Base-by-base conservation (phyloP, 2,329 filamentous ascomycete species). In the Trichoderma breve region DNA sequence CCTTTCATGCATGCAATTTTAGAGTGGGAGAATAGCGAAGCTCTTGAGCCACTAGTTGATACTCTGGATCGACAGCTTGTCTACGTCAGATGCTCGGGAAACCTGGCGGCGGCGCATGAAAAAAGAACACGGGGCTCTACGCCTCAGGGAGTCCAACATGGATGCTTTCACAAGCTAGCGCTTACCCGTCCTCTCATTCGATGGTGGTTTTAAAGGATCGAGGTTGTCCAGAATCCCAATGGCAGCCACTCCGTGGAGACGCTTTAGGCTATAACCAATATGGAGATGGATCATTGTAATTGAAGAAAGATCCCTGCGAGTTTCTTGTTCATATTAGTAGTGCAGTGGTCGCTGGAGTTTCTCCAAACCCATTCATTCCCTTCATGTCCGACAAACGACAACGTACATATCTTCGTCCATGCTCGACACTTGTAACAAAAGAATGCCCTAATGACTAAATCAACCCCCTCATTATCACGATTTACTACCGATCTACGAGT, bases 361-460 rank as follows among this genome's bases (percentile, higher is more conserved):
- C 9, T 62, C 32, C 39, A 60, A 53, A 15, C 7, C n/a, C 18
- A 47, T 43, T 47, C 36, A 24, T 47, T 70, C 39, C 32, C 39
- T 62, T 28, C 28, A 26, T 63, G n/a, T 28, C 26, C 15, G 26
- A 60, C 53, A 58, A 24, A 36, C 57, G 14, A 53, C 47, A 62
- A 4, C 34, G 21, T 51, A 51, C 39, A 43, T n/a, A 60, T 51
- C 28, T 26, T 53, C 9, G 28, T 28, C 30, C 30, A 28, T 34
- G 55, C 30, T 62, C 39, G 28, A 14, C 28, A 70, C 30, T 34
- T 15, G 21, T 36, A 61, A 43, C 39, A 34, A 36, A 51, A 70
- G 28, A 71, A 64, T 58, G 68, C 58, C 26, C 61, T 64, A 32
- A 71, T 64, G 68, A 57, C 60, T 43, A 71, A 63, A 55, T 18